These are phyloP conservation scores for Termitomyces sp. DNA, from an alignment of 768 basidiomycete species.

Conservation along the genomic window DNA sequence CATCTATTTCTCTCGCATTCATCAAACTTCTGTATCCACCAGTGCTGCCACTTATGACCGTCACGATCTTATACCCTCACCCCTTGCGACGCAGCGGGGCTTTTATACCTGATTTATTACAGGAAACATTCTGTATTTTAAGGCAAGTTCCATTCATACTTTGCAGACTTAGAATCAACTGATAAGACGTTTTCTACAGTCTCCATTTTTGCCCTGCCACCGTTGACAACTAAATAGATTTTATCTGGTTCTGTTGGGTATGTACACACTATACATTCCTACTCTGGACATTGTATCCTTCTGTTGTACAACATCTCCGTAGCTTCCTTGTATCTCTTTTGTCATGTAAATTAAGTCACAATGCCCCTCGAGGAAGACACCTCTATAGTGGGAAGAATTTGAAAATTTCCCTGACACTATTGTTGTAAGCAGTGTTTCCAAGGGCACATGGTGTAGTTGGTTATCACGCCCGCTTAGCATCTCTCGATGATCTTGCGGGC, in stretches of 20 bases:
- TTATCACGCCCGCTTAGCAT: slow-evolving; percentile 29
- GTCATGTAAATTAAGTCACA: background rate
- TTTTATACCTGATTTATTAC: slow-evolving; percentile 14
- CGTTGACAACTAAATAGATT: background rate
- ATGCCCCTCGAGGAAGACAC: too few species aligned
- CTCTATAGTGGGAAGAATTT: too few species aligned
- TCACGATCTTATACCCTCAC: slow-evolving; percentile 13
- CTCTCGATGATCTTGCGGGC: slow-evolving; percentile 11
- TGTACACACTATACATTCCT: background rate
- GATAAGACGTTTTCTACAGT: background rate
- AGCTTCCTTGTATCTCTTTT: background rate
- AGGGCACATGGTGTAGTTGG: slow-evolving; percentile 29
- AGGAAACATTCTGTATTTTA: background rate
- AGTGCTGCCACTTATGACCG: background rate
- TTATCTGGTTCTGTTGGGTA: background rate
- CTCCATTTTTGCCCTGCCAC: background rate
- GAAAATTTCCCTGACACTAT: too few species aligned
- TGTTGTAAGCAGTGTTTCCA: too few species aligned
- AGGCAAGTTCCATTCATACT: background rate
- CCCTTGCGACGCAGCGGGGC: background rate
- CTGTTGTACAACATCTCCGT: background rate
- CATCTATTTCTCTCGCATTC: background rate
- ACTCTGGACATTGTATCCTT: background rate
- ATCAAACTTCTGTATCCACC: background rate
- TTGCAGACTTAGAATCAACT: background rate